Conservation (phyloP, 2,329 filamentous ascomycete genomes). For the Cladosporium sp. region DNA sequence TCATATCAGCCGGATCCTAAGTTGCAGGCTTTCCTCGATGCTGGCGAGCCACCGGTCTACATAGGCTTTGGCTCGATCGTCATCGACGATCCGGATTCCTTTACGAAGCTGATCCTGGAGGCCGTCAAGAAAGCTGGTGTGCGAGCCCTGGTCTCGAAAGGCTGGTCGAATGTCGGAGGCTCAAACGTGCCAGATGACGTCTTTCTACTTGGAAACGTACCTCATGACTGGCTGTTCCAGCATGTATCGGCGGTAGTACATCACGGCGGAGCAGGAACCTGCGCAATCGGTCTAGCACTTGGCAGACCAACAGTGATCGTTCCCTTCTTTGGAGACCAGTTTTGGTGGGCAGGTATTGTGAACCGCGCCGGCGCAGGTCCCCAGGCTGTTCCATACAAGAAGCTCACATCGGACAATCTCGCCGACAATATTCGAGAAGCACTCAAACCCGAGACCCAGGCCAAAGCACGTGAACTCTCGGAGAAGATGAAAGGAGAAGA, state of each 20-base stretch:
- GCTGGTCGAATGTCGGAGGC: conserved; percentile 46
- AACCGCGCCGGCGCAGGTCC: conserved; percentile 47
- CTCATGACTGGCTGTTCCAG: conserved; percentile 55
- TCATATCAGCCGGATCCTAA: conserved; percentile 60
- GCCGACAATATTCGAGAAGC: conserved; percentile 44
- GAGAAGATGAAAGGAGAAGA: conserved; percentile 40
- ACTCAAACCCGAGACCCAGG: conserved; percentile 34
- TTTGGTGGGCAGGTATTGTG: conserved; percentile 53
- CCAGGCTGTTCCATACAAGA: conserved; percentile 43
- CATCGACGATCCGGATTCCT: conserved; percentile 64
- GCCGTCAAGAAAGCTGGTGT: conserved; percentile 52
- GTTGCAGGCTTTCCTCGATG: conserved; percentile 59
- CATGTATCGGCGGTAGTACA: conserved; percentile 51
- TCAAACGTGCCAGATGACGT: conserved; percentile 33
- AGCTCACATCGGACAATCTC: conserved; percentile 41
- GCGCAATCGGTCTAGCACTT: conserved; percentile 50
- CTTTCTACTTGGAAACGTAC: conserved; percentile 49
- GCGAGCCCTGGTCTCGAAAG: conserved; percentile 49
- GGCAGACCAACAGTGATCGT: conserved; percentile 52
- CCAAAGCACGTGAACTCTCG: conserved; percentile 37
- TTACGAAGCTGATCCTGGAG: conserved; percentile 67
- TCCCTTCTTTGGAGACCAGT: conserved; percentile 56
- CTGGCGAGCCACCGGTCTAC: conserved; percentile 68
- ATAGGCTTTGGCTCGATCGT: conserved; percentile 80
- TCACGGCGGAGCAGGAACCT: conserved; percentile 57